Evolutionary conservation across 768 basidiomycete species (phyloP).

Genomic region (Podaxis sp.): DNA sequence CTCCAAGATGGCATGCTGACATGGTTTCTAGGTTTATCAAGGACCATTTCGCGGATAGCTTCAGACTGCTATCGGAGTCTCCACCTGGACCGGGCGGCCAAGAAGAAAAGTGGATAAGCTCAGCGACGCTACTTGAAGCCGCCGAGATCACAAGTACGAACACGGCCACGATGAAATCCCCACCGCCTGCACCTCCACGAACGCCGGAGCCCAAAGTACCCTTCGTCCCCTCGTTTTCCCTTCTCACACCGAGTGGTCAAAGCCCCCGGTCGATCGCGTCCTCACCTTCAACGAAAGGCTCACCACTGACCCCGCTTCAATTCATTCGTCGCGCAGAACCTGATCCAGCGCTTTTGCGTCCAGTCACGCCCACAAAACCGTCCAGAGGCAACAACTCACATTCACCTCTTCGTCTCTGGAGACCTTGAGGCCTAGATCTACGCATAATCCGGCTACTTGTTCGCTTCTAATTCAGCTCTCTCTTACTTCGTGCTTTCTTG

Average conservation of each 20-base stretch:
- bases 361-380: slow-evolving; percentile 66
- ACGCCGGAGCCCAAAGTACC: slow-evolving; percentile 67
- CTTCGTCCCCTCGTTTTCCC: slow-evolving; percentile 63
- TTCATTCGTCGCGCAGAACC: slow-evolving; percentile 79
- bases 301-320: slow-evolving; percentile 78
- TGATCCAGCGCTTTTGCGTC: slow-evolving; percentile 48
- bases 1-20: slow-evolving; percentile 11
- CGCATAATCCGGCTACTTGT: background rate
- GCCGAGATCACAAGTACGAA: slow-evolving; percentile 27
- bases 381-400: slow-evolving; percentile 28
- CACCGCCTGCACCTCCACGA: slow-evolving; percentile 41
- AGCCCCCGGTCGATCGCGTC: slow-evolving; percentile 52
- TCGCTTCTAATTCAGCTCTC: background rate
- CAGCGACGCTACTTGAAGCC: slow-evolving; percentile 64
- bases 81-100: slow-evolving; percentile 48
- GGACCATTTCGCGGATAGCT: slow-evolving; percentile 81
- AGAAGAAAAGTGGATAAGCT: slow-evolving; percentile 85
- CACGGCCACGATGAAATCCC: slow-evolving; percentile 21
- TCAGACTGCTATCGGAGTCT: slow-evolving; percentile 69
- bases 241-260: slow-evolving; percentile 55
- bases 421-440: slow-evolving; percentile 44
- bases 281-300: slow-evolving; percentile 52
- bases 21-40: slow-evolving; percentile 67
- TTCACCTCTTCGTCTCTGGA: slow-evolving; percentile 59
- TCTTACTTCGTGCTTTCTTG: background rate